Evolutionary conservation across 768 basidiomycete species (phyloP).

Genomic region (Coprinellus micaceus): DNA sequence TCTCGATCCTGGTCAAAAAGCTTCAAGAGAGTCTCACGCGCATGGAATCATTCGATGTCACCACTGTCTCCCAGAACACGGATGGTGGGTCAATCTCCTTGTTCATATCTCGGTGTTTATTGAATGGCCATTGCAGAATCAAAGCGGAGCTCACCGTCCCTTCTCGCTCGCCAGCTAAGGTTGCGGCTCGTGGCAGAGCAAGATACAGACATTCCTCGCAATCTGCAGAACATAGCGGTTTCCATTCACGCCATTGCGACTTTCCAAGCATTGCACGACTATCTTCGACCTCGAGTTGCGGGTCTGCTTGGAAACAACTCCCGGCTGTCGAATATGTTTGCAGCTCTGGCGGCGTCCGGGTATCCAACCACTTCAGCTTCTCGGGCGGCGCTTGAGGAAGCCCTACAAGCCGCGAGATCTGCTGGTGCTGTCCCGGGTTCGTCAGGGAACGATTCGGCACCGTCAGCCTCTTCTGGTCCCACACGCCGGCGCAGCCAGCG

Average conservation of each 20-base stretch:
- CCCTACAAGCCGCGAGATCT: slow-evolving; percentile 29
- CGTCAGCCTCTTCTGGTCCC: slow-evolving; percentile 36
- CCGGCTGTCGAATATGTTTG: slow-evolving; percentile 83
- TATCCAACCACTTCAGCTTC: slow-evolving; percentile 51
- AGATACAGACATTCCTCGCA: slow-evolving; percentile 83
- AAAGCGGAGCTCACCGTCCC: slow-evolving; percentile 83
- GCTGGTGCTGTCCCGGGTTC: slow-evolving; percentile 19
- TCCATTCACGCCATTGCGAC: slow-evolving; percentile 98
- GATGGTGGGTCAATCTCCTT: slow-evolving; percentile 53
- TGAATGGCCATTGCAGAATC: slow-evolving; percentile 52
- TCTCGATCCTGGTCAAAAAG: slow-evolving; percentile 86
- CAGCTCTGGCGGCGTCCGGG: slow-evolving; percentile 79
- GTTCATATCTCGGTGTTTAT: slow-evolving; percentile 2
- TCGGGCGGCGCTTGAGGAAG: slow-evolving; percentile 30
- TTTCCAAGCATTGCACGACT: slow-evolving; percentile 95
- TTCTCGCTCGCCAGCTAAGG: slow-evolving; percentile 89
- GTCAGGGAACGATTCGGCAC: slow-evolving; percentile 1
- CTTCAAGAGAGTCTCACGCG: slow-evolving; percentile 92
- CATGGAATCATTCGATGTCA: slow-evolving; percentile 94
- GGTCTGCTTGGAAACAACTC: slow-evolving; percentile 61
- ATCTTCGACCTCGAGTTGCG: slow-evolving; percentile 85
- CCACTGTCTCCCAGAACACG: slow-evolving; percentile 76
- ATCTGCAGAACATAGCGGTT: slow-evolving; percentile 85
- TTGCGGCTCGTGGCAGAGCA: slow-evolving; percentile 88
- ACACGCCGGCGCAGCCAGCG: slow-evolving; percentile 78